Evolutionary conservation across 1,284 basidiomycete species (phyloP).

Genomic region (Melampsora larici-populina): DNA sequence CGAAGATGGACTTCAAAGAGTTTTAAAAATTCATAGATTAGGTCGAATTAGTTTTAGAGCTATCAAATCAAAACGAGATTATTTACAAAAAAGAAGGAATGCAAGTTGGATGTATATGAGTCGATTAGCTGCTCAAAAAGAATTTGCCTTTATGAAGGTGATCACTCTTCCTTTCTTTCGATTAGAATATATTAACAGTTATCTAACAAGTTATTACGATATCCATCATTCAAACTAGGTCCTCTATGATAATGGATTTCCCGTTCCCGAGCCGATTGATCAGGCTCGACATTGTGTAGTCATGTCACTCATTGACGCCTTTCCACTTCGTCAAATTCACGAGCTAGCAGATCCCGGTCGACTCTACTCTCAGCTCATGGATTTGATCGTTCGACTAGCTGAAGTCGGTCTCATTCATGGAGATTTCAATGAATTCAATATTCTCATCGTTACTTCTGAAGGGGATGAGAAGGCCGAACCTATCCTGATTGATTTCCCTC

Average conservation of each 20-base stretch:
- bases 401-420: slow-evolving; percentile 92
- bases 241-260: slow-evolving; percentile 87
- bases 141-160: slow-evolving; percentile 98
- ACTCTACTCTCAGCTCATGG: slow-evolving; percentile 90
- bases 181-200: slow-evolving; percentile 22
- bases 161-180: slow-evolving; percentile 42
- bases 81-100: slow-evolving; percentile 88
- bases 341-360: slow-evolving; percentile 77
- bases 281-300: slow-evolving; percentile 90
- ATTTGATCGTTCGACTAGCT: slow-evolving; percentile 90
- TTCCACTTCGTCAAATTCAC: slow-evolving; percentile 90
- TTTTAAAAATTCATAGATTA: slow-evolving; percentile 80
- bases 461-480: slow-evolving; percentile 68
- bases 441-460: slow-evolving; percentile 64
- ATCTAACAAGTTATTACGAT: background rate
- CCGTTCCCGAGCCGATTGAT: slow-evolving; percentile 88
- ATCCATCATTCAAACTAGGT: slow-evolving; percentile 61
- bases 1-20: slow-evolving; percentile 74
- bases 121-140: slow-evolving; percentile 88
- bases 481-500: slow-evolving; percentile 95
- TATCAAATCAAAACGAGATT: slow-evolving; percentile 96
- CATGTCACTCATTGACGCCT: slow-evolving; percentile 93
- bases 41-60: slow-evolving; percentile 94
- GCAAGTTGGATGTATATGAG: slow-evolving; percentile 99
- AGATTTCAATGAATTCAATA: slow-evolving; percentile 99